Percentiles rank a stretch among this genome's conserved stretches.
These are phyloP conservation scores for Withania somnifera DNA, from an alignment of 305 asterid genomes.

Conservation along the genomic window DNA sequence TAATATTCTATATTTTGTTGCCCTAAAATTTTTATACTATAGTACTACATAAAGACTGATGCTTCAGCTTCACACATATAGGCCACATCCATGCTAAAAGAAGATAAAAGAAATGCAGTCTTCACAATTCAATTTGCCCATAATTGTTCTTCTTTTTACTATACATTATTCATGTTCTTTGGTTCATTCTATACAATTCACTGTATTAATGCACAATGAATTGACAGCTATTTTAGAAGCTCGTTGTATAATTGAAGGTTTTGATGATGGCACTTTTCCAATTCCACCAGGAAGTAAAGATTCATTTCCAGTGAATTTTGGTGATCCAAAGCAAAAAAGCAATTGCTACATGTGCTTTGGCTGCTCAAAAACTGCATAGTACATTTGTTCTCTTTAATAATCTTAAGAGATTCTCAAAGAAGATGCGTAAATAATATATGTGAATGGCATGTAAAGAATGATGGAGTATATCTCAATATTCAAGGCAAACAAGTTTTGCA, in stretches of 20 bases:
- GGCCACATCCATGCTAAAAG: not conserved
- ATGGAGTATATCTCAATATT: not conserved
- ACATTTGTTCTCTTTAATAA: not conserved
- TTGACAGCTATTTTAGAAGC: not conserved
- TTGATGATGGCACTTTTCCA: not conserved
- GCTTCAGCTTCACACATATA: not conserved
- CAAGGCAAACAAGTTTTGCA: not conserved
- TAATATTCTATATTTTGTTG: not conserved
- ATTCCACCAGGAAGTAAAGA: not conserved
- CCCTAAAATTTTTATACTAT: not conserved
- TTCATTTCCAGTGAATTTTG: not conserved
- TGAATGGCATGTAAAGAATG: not conserved
- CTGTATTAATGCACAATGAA: not conserved
- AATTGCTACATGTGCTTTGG: not conserved
- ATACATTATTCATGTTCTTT: not conserved
- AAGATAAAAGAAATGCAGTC: not conserved
- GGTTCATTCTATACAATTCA: not conserved
- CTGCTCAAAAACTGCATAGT: not conserved
- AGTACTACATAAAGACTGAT: not conserved
- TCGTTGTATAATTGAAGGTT: not conserved
- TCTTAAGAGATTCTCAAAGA: not conserved
- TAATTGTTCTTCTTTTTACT: not conserved
- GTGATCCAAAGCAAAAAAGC: not conserved
- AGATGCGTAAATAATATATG: not conserved
- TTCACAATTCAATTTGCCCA: not conserved